Base-by-base conservation (phyloP, 371 early-diverging fungal species). In the Mucor sp. region DNA sequence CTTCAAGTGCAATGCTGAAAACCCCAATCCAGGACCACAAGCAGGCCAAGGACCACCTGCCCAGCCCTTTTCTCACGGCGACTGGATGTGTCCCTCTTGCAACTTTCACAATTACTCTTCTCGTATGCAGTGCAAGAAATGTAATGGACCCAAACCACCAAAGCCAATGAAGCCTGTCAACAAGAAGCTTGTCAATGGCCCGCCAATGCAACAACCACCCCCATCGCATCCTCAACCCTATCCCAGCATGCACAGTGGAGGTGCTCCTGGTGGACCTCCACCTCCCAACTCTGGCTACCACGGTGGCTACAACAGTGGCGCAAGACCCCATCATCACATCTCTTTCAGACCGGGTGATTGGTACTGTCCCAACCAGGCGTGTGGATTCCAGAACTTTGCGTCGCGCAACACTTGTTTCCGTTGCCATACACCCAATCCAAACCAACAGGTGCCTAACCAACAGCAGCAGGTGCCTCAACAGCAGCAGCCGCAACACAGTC, bases 311-410 rank as follows among this genome's bases (percentile, higher is more conserved):
- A 62, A 47, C 23, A 58, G 55, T 7, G 62, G 72, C 2, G 63
- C 68, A 14, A 48, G 70, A 21, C 71, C 68, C 55, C 74, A 68
- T 41, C 74, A 69, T 35, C 74, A 65, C n/a, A 73, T 66, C 50
- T 75, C 74, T 44, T 87, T 82, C 63, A 78, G 86, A 15, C 87
- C 89, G 12, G 90, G 90, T 15, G 90, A 90, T 69, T 84, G 94
- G 94, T 87, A 89, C 43, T 94, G 94, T 72, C 87, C 90, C 7
- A 88, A 89, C 58, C 75, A 80, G 2, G 67, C 72, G 0, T 94
- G 94, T 73, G 74, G 80, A 17, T 92, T 89, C 75, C 91, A 90
- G 63, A 94, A 94, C 72, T 94, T 92, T 76, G 91, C 91, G 1
- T 87, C 88, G 6, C 84, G 91, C 50, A 80, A 80, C 7, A 74